A percentile compares a stretch with the other conserved stretches of the same genome.
Evolutionary conservation across 2,329 filamentous ascomycete genomes (phyloP).

Genomic region (Alternaria sp.): DNA sequence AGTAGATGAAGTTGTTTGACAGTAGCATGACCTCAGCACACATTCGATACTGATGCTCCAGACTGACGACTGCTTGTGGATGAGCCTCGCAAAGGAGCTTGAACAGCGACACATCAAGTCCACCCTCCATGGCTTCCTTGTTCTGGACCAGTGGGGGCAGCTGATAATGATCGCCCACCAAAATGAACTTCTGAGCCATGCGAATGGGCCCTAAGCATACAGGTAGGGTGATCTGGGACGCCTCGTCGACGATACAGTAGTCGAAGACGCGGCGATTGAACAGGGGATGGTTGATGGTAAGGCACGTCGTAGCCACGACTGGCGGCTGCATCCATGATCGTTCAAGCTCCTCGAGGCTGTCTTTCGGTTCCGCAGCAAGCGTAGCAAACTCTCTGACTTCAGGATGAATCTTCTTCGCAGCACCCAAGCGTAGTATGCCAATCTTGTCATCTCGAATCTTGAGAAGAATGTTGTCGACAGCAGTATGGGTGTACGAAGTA

Average conservation of each 20-base stretch:
- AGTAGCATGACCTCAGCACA: constrained; percentile 95
- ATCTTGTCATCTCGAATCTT: constrained; percentile 84
- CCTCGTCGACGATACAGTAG: constrained; percentile 98
- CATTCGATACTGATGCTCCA: constrained; percentile 98
- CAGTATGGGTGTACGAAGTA: constrained; percentile 95
- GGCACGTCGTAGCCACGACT: constrained; percentile 92
- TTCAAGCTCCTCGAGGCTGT: constrained; percentile 81
- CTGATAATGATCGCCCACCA: constrained; percentile 97
- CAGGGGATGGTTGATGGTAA: constrained; percentile 86
- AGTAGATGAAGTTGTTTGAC: constrained; percentile 91
- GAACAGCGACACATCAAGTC: constrained; percentile 91
- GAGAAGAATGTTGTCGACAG: constrained; percentile 95
- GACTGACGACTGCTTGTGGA: constrained; percentile 83
- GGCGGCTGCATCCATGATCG: constrained; percentile 83
- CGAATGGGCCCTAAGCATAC: constrained; percentile 94
- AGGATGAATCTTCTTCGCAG: constrained; percentile 82
- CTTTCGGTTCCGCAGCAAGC: constrained; percentile 75
- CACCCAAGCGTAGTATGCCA: constrained; percentile 83
- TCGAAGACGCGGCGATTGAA: constrained; percentile 92
- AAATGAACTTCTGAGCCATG: constrained; percentile 88
- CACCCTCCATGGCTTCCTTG: constrained; percentile 82
- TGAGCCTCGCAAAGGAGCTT: constrained; percentile 90
- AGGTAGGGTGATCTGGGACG: constrained; percentile 94
- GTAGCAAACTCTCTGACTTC: constrained; percentile 86
- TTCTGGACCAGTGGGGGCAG: constrained; percentile 93